These are phyloP conservation scores for Plasmodium ovale DNA, from an alignment of 169 alveolate species.

Conservation along the genomic window DNA sequence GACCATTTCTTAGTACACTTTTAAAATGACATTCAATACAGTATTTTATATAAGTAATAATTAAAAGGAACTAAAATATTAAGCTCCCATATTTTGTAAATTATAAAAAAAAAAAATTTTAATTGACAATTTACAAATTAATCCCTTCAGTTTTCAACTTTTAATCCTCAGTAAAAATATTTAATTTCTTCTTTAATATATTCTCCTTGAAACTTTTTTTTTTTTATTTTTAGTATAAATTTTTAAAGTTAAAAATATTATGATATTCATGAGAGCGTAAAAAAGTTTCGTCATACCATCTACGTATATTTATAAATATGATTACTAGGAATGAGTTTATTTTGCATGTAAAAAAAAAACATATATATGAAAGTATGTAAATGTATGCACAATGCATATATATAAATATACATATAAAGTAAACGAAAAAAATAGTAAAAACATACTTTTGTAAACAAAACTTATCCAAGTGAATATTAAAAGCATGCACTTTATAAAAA, in stretches of 20 bases:
- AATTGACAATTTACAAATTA: background rate
- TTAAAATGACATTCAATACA: background rate
- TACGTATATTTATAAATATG: background rate
- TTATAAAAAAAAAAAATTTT: no score
- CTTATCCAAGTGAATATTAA: background rate
- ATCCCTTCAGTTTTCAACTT: no score
- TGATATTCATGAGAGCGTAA: no score
- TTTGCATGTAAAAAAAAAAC: constrained; percentile 4
- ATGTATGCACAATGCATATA: background rate
- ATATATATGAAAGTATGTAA: background rate
- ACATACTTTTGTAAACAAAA: background rate
- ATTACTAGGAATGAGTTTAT: background rate
- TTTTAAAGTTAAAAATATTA: no score
- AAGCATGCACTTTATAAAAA: background rate
- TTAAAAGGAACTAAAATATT: background rate
- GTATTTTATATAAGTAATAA: background rate
- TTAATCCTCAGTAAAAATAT: background rate
- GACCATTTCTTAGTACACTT: background rate
- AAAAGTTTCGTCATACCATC: no score
- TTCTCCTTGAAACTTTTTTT: no score
- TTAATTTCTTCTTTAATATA: no score
- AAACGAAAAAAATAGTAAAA: no score
- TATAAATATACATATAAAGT: no score
- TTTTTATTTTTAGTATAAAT: no score
- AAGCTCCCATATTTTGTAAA: background rate